These are phyloP conservation scores for Aureobasidium musti DNA, from an alignment of 2,329 filamentous ascomycete genomes.

Conservation along the genomic window DNA sequence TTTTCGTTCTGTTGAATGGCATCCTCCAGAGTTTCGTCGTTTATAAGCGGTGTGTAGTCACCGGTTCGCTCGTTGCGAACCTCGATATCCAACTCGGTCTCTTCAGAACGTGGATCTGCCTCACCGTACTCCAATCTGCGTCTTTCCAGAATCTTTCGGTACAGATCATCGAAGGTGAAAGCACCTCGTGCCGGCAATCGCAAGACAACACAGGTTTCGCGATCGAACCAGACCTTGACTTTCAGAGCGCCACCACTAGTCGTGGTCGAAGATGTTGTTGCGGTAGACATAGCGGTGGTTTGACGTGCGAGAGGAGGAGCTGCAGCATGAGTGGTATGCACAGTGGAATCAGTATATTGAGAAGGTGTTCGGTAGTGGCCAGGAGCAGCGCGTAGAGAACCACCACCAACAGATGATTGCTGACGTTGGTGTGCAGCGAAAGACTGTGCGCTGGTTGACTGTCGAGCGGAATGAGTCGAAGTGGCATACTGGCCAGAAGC, in stretches of 20 bases:
- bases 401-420: conserved; percentile 31
- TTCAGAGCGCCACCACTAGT: conserved; percentile 60
- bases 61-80: conserved; percentile 22
- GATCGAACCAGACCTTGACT: conserved; percentile 89
- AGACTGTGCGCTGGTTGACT: conserved; percentile 31
- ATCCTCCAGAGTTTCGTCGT: conserved; percentile 16
- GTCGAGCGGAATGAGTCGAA: conserved; percentile 31
- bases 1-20: conserved; percentile 26
- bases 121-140: conserved; percentile 64
- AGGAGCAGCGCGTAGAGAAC: conserved; percentile 30
- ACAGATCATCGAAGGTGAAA: conserved; percentile 74
- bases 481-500: conserved; percentile 17
- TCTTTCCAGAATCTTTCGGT: conserved; percentile 80
- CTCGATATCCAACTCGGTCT: conserved; percentile 21
- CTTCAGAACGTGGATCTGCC: conserved; percentile 9
- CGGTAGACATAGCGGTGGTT: conserved; percentile 31
- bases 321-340: conserved; percentile 30
- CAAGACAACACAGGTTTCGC: conserved; percentile 85
- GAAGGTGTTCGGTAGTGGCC: conserved; percentile 37
- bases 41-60: conserved; percentile 10
- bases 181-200: conserved; percentile 71
- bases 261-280: conserved; percentile 40
- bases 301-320: conserved; percentile 30
- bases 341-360: conserved; percentile 33
- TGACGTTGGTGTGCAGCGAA: conserved; percentile 34